Evolutionary conservation across 169 alveolate species (phyloP), one percentile per base, ranked within the genome.

Genomic region (Plasmodium coatneyi): DNA sequence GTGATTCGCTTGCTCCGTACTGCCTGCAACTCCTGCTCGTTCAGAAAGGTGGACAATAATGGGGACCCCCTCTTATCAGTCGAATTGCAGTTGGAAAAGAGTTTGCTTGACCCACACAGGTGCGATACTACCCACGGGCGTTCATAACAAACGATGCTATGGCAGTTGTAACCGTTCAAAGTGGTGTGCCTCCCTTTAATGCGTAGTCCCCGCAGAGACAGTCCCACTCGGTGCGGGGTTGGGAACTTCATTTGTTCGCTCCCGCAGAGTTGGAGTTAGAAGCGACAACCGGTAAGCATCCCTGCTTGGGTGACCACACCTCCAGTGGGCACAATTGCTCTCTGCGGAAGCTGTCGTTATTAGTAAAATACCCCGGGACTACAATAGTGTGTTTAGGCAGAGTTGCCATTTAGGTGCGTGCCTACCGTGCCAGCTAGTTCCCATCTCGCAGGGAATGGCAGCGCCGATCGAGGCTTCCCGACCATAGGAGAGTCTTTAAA

Each of bases 1-100:
- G 81, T 74, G n/a, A 30, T n/a, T 74, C 43, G 52, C 43, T 41
- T 84, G 39, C 43, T 76, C 76, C 30, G 28, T 52, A 84, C 52
- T 19, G 60, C 43, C 30, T 54, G 76, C 36, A 84, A 10, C 46
- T 84, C 93, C 39, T 84, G 60, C n/a, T 30, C 22, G 41, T 30
- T 60, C 1, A 84, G 28, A 60, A 72, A 84, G 80, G 28, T 7
- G 5, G 80, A 46, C 80, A 49, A 32, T 9, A 49, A 32, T 9
- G 25, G 56, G 5, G 56, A 10, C 56, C 19, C 56, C 2, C 12
- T 46, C 0, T 3, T 5, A 16, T 19, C 36, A 7, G 76, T 2
- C 0, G 36, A 22, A 10, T 5, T 60, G 74, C 74, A n/a, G 74
- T n/a, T n/a, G 12, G 76, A 60, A 5, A 60, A n/a, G 1, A 7